A percentile compares a stretch with the other conserved stretches of the same genome.
Conservation (phyloP, 2,329 filamentous ascomycete genomes). For the Trichoderma semiorbis region DNA sequence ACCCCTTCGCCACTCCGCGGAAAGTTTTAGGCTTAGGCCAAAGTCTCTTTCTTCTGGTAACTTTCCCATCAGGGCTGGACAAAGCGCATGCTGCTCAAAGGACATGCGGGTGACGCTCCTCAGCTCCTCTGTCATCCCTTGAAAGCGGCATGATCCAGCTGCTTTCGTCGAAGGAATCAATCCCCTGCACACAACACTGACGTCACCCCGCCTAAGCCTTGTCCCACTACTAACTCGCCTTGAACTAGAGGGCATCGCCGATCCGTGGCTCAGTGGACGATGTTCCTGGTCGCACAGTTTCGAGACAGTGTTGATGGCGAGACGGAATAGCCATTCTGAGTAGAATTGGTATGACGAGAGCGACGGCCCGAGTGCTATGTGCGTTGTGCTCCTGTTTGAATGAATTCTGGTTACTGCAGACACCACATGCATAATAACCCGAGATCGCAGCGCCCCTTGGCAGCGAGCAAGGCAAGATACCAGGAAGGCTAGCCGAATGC, state of each 20-base stretch:
- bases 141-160: slow-evolving; percentile 3
- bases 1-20: not conserved
- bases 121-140: not conserved
- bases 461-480: not conserved
- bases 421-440: not conserved
- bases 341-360: not conserved
- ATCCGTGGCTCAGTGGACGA: not conserved
- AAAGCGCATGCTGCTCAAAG: not conserved
- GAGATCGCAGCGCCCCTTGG: not conserved
- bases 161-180: slow-evolving; percentile 6
- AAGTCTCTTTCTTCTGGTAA: not conserved
- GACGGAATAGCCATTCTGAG: not conserved
- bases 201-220: slow-evolving; percentile 7
- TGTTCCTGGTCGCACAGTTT: slow-evolving; percentile 9
- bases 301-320: not conserved
- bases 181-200: not conserved
- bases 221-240: not conserved
- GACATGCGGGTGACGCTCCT: not conserved
- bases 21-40: not conserved
- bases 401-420: not conserved
- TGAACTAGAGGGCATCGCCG: slow-evolving; percentile 3
- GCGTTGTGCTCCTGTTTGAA: not conserved
- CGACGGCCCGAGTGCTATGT: not conserved
- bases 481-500: not conserved
- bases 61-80: not conserved